phyloP scores from a whole-genome alignment of 1,284 basidiomycete genomes.

The Heimioporus punctisporus region DNA sequence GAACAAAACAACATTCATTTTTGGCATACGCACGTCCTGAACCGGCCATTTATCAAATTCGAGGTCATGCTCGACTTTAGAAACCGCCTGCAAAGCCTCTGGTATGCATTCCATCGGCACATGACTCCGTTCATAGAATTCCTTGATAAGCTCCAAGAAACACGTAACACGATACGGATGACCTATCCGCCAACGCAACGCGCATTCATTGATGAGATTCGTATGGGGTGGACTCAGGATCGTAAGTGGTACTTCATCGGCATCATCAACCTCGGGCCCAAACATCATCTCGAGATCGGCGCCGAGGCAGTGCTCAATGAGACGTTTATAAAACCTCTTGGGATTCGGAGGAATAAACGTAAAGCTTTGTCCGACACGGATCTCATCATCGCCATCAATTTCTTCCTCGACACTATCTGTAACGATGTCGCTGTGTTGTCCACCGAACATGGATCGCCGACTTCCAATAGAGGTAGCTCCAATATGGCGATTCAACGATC shows the following conservation, averaged over 20 bases:
- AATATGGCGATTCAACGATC: conserved; percentile 46
- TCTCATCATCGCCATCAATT: conserved; percentile 64
- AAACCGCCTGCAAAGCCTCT: conserved; percentile 81
- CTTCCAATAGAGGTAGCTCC: conserved; percentile 57
- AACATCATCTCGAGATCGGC: conserved; percentile 91
- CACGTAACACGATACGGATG: conserved; percentile 78
- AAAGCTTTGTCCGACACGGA: conserved; percentile 73
- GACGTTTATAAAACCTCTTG: conserved; percentile 80
- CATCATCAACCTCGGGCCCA: conserved; percentile 86
- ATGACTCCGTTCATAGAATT: conserved; percentile 88
- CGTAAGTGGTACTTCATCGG: conserved; percentile 94
- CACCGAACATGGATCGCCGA: conserved; percentile 55
- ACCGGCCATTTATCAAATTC: conserved; percentile 80
- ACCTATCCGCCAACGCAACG: conserved; percentile 87
- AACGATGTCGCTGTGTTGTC: conserved; percentile 30
- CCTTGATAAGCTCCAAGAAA: conserved; percentile 88
- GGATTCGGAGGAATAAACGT: conserved; percentile 94
- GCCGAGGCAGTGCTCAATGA: conserved; percentile 85
- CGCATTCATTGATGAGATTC: conserved; percentile 88
- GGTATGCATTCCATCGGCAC: conserved; percentile 95
- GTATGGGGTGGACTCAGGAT: conserved; percentile 88
- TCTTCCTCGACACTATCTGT: conserved; percentile 45
- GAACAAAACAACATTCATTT: conserved; percentile 1
- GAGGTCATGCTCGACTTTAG: conserved; percentile 70
- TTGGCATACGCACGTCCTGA: conserved; percentile 66